Base-by-base conservation (phyloP, 2,329 filamentous ascomycete species). In the Diaporthe sp. region DNA sequence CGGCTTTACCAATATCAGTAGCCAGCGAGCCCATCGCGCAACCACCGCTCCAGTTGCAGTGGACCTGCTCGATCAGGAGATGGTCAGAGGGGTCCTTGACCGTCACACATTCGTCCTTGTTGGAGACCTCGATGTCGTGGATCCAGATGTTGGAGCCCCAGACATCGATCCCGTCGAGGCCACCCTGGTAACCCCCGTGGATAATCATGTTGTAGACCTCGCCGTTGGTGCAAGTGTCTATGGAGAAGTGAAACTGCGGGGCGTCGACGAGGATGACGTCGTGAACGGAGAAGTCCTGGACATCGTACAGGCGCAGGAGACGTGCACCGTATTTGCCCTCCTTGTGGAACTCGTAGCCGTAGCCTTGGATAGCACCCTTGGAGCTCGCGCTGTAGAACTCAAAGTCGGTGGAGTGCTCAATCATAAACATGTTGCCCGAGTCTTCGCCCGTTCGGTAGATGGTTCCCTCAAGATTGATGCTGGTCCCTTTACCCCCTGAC, bases 71-170 rank as follows among this genome's bases (percentile, higher is more conserved):
- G 50, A 91, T 81, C n/a, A 91, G 83, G 50, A 91, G 86, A 79
- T 91, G 86, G 70, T 85, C 82, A 4, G 88, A 82, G 1, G 87
- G 86, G 59, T 82, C 85, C 84, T 86, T 77, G 69, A 77, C 72
- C 6, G 76, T 77, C 35, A 77, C 73, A 78, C 88, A 66, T 32
- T 91, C 90, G 78, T 91, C 88, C 80, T 90, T 90, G 85, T 91
- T 92, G 32, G 89, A 90, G 8, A 91, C 89, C 82, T 88, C 87
- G 56, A 91, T 83, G 78, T 92, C 89, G 78, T 91, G 89, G 63
- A 91, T 82, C 86, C 87, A 89, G 73, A 90, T 86, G 75, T 90
- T 90, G 35, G 80, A 85, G 15, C 85, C 84, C 84, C 85, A 89
- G 4, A 90, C 83, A 77, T 90, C 87, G 70, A 90, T 85, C 4